Conservation (phyloP, 495 filamentous ascomycete genomes). For the Aspergillus leporis region DNA sequence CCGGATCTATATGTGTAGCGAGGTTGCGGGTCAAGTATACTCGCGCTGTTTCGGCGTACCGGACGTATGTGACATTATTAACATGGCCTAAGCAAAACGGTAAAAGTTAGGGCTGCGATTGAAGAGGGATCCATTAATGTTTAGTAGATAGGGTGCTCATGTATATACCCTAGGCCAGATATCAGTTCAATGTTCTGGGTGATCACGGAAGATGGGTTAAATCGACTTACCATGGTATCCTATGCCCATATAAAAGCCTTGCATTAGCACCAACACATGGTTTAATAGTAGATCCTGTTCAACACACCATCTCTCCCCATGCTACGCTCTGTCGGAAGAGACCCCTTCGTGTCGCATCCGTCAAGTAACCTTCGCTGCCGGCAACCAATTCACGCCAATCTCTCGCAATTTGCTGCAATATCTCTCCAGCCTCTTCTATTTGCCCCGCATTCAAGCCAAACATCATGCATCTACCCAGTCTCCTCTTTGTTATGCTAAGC, state of each 20-base stretch:
- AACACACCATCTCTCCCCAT: constrained; percentile 86
- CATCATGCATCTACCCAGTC: constrained; percentile 80
- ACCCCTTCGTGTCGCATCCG: constrained; percentile 61
- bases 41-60: constrained; percentile 83
- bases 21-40: constrained; percentile 83
- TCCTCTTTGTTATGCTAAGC: constrained; percentile 70
- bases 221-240: constrained; percentile 57
- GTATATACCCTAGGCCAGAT: constrained; percentile 27
- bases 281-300: constrained; percentile 1
- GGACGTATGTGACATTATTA: constrained; percentile 83
- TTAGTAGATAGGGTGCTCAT: not conserved
- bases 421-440: constrained; percentile 55
- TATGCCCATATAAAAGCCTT: constrained; percentile 23
- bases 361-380: constrained; percentile 80
- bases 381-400: constrained; percentile 81
- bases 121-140: not conserved
- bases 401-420: constrained; percentile 60
- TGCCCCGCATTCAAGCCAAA: constrained; percentile 71
- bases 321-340: constrained; percentile 72
- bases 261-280: constrained; percentile 16
- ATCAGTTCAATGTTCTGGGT: constrained; percentile 12
- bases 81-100: constrained; percentile 63
- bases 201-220: not conserved
- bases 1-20: constrained; percentile 66
- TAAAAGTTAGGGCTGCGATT: not conserved